Evolutionary conservation across 345 rosid species (phyloP).

Genomic region (Lumnitzera littorea): DNA sequence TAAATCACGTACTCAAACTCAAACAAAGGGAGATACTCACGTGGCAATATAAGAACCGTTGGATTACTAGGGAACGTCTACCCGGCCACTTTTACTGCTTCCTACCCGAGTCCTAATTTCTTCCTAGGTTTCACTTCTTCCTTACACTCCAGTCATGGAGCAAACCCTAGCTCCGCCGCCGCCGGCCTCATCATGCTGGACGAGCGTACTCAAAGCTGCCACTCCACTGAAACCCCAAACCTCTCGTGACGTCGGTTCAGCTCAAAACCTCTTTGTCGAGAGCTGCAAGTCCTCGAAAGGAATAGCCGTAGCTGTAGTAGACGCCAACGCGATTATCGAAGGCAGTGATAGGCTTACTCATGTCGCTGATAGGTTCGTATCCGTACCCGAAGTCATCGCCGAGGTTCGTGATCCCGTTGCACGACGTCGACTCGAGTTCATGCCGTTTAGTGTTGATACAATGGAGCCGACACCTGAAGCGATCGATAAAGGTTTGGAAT

Average conservation of each 20-base stretch:
- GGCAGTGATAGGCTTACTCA: slow-evolving; percentile 50
- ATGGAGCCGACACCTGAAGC: slow-evolving; percentile 87
- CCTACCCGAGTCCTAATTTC: no score
- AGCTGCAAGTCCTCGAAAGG: slow-evolving; percentile 74
- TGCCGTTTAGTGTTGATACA: slow-evolving; percentile 67
- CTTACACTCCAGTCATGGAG: slow-evolving; percentile 10
- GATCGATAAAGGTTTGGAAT: slow-evolving; percentile 51
- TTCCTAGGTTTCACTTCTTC: no score
- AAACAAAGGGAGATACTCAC: no score
- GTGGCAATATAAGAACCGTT: no score
- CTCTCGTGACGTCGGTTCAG: slow-evolving; percentile 11
- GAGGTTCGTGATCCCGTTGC: slow-evolving; percentile 90
- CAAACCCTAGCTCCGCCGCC: slow-evolving; percentile 7
- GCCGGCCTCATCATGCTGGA: slow-evolving; percentile 50
- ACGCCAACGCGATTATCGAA: slow-evolving; percentile 81
- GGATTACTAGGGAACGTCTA: no score
- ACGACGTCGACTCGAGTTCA: slow-evolving; percentile 70
- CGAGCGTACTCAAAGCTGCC: slow-evolving; percentile 51
- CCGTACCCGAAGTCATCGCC: slow-evolving; percentile 67
- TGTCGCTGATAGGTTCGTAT: slow-evolving; percentile 70
- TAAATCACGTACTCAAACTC: no score
- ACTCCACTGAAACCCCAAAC: slow-evolving; percentile 19
- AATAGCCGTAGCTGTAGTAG: slow-evolving; percentile 69
- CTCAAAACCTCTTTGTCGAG: slow-evolving; percentile 32
- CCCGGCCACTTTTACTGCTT: no score